Base-by-base conservation (phyloP, 2,329 filamentous ascomycete species). In the Fusarium cicatricum region DNA sequence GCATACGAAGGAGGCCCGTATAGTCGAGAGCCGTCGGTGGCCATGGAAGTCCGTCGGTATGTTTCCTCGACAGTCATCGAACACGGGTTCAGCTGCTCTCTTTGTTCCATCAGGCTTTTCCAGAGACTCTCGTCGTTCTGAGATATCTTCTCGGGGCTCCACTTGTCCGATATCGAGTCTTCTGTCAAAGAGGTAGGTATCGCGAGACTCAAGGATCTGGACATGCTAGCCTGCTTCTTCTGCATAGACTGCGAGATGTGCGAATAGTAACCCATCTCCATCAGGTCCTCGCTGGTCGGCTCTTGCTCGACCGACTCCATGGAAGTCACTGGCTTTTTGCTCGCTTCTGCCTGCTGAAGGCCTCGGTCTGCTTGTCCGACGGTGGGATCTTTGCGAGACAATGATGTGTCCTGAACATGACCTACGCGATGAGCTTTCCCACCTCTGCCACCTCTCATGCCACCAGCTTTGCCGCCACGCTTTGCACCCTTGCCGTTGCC, bases 211-310 rank as follows among this genome's bases (percentile, higher is more conserved):
- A 38, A 28, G 29, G 37, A n/a, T 6, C 21, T 37, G 7, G 10
- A 12, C 11, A 10, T 16, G 11, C 37, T 5, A n/a, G 29, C 6
- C 3, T 14, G 15, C 15, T 11, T n/a, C 16, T 15, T 11, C 5
- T 37, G 3, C 5, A 2, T 10, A 4, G n/a, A 12, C 17, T 37
- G 34, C 4, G 14, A 23, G 6, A 49, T 40, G 10, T 52, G 37
- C 11, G 50, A 29, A 19, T 50, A 40, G 12, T 63, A 66, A 0
- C 60, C 62, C 2, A n/a, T 23, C 12, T 66, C 56, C 48, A 69
- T 69, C 85, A 90, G 23, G 53, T 70, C 40, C 64, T 54, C 44
- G 75, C 63, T 70, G 83, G 89, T 6, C 83, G 85, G 16, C 83
- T 86, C 46, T 77, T 37, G 21, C 5, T 54, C 23, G 3, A 7